These are phyloP conservation scores for Nakazawaea ishiwadae DNA, from an alignment of 805 yeast genomes.

Conservation along the genomic window DNA sequence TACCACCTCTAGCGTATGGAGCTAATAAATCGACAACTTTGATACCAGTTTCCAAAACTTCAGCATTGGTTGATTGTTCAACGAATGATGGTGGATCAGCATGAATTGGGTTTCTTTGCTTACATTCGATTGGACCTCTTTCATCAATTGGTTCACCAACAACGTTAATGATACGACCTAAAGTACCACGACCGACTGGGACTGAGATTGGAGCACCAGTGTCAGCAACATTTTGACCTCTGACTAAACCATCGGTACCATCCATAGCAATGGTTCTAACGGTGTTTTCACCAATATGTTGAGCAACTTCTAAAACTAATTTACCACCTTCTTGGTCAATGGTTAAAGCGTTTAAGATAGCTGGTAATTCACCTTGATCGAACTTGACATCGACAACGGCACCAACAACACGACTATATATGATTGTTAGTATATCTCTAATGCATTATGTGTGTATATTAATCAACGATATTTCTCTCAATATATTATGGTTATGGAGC, in stretches of 20 bases:
- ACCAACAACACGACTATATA: conserved; percentile 88
- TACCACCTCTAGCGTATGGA: conserved; percentile 99
- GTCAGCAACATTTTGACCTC: conserved; percentile 89
- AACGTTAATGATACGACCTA: conserved; percentile 98
- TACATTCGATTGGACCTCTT: conserved; percentile 96
- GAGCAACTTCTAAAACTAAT: conserved; percentile 96
- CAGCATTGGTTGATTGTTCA: conserved; percentile 97
- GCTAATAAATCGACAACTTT: conserved; percentile 99
- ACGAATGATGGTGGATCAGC: conserved; percentile 96
- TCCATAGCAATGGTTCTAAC: conserved; percentile 99
- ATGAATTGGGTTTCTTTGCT: conserved; percentile 95
- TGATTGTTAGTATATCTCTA: conserved; percentile 15
- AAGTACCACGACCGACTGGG: conserved; percentile 98
- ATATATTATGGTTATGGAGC: not conserved
- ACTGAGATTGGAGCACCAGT: conserved; percentile 98
- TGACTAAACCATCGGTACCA: conserved; percentile 99
- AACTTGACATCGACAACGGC: conserved; percentile 99
- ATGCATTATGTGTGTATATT: not conserved
- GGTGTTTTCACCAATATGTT: conserved; percentile 99
- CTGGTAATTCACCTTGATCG: conserved; percentile 96
- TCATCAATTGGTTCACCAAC: conserved; percentile 99
- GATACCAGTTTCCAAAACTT: conserved; percentile 98
- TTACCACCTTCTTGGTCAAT: conserved; percentile 65
- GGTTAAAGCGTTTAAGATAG: conserved; percentile 94
- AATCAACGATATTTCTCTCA: no score